Base-by-base conservation (phyloP, 2,329 filamentous ascomycete species). In the Pseudogymnoascus sp. region DNA sequence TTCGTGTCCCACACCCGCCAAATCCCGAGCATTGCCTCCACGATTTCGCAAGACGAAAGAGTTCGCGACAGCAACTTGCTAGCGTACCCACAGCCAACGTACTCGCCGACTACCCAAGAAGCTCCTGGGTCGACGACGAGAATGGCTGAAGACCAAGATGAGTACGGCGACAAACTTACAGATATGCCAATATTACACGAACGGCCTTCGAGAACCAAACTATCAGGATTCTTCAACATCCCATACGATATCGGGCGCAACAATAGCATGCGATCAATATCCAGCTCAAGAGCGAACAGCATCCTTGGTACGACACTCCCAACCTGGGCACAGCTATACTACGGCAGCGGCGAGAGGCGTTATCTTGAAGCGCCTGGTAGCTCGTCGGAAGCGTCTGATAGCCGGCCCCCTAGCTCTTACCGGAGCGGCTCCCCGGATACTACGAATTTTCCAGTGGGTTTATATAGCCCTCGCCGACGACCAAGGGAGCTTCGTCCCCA, bases 131-230 rank as follows among this genome's bases (percentile, higher is more conserved):
- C 66, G 67, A 77, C 68, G 8, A 75, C 75, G 25, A 79, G 78
- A 46, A 76, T 81, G 31, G 76, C 88, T 42, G 79, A 80, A 43
- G 80, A 88, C 65, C 79, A 83, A 64, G 85, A 88, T 66, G 86
- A 88, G 70, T 77, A 88, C 67, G 84, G 85, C 3, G 86, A 88
- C 69, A 84, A 84, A 1, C 76, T 88, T 23, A 82, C 83, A 4
- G 85, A 88, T 64, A 76, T 88, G 59, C 78, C 84, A 37, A 75
- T 80, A 21, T 75, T 84, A 23, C 77, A 79, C 16, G 76, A 79
- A 59, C 79, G 82, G 21, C 78, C 83, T 9, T 87, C 85, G 0
- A 78, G 83, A 42, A 78, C 77, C 7, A 80, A 80, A 25, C 72
- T 86, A n/a, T 79, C 80, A 1, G 77, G 78, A 12, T 79, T 83